phyloP scores from a whole-genome alignment of 176 grass and related monocot genomes.

The Oryza punctata region DNA sequence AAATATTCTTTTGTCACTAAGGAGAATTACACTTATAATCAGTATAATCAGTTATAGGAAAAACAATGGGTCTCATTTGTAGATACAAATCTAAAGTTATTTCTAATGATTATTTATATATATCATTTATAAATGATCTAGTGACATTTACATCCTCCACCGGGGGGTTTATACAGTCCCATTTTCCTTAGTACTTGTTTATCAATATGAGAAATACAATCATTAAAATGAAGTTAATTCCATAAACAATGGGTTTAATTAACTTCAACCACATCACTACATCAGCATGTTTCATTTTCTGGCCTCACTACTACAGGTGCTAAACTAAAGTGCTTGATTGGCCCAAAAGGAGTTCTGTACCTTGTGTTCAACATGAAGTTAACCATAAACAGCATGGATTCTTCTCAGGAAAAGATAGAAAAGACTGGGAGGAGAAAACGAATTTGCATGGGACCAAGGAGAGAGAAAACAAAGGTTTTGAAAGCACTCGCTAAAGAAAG shows the following conservation, averaged over 20 bases:
- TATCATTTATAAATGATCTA: too few relatives aligned
- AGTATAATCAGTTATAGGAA: too few relatives aligned
- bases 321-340: conserved; percentile 11
- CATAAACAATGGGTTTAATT: not conserved
- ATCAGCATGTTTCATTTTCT: not conserved
- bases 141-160: too few relatives aligned
- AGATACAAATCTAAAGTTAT: too few relatives aligned
- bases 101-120: too few relatives aligned
- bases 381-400: conserved; percentile 15
- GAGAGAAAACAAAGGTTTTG: not conserved
- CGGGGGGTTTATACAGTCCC: too few relatives aligned
- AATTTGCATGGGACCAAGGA: not conserved
- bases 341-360: conserved; percentile 1
- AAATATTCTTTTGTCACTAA: too few relatives aligned
- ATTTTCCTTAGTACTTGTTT: not conserved
- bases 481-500: not conserved
- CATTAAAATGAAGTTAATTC: not conserved
- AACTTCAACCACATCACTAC: not conserved
- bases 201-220: not conserved
- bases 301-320: not conserved
- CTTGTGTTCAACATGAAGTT: conserved; percentile 13
- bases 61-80: too few relatives aligned
- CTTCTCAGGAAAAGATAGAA: not conserved
- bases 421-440: not conserved
- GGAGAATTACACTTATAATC: too few relatives aligned